These are phyloP conservation scores for Solanum piurae DNA, from an alignment of 257 asterid genomes.

Conservation along the genomic window DNA sequence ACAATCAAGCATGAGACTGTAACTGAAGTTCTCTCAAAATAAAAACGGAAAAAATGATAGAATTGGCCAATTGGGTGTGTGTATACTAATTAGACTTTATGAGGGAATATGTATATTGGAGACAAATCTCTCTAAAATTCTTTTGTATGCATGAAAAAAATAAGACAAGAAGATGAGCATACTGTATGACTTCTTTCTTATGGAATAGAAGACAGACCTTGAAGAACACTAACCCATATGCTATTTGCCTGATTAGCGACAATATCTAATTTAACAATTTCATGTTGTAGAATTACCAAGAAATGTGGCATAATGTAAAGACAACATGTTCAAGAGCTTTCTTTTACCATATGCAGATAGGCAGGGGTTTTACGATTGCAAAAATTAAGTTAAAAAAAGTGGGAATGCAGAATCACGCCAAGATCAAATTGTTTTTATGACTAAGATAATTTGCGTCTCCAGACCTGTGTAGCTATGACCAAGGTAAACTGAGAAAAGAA, in stretches of 20 bases:
- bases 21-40: background rate
- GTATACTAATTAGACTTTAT: background rate
- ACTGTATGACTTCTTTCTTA: background rate
- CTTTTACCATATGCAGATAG: background rate
- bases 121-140: background rate
- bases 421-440: background rate
- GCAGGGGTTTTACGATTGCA: background rate
- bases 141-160: background rate
- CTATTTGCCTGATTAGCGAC: background rate
- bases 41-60: background rate
- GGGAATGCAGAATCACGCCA: background rate
- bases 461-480: conserved; percentile 28
- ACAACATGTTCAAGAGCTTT: background rate
- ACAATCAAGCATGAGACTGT: background rate
- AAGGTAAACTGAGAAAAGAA: conserved; percentile 88
- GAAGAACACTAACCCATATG: background rate
- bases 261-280: background rate
- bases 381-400: background rate
- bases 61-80: background rate
- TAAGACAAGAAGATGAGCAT: background rate
- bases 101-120: background rate
- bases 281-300: background rate
- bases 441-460: background rate
- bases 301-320: background rate
- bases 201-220: background rate